phyloP scores from a whole-genome alignment of 441 rosid genomes.

The Croton laevigatus region DNA sequence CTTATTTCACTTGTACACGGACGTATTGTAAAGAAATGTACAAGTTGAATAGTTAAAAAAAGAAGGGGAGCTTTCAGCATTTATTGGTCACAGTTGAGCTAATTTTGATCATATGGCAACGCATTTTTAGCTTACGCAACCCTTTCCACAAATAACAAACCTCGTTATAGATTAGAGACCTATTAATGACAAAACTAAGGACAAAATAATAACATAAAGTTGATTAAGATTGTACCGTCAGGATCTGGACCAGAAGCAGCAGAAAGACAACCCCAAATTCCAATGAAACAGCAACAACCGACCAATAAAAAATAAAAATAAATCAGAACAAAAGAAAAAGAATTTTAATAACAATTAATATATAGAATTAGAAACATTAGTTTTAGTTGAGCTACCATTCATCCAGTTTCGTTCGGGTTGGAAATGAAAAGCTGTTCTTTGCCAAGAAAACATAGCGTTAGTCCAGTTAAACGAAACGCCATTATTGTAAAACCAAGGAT shows the following conservation, averaged over 20 bases:
- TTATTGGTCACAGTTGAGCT: not conserved
- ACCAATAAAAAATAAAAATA: not conserved
- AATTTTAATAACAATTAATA: not conserved
- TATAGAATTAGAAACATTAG: not conserved
- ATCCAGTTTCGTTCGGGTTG: conserved; percentile 93
- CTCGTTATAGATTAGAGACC: no score
- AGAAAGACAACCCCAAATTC: conserved; percentile 23
- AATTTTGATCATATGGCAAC: no score
- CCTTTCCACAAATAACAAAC: no score
- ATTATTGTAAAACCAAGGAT: conserved; percentile 30
- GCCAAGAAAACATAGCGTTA: conserved; percentile 69
- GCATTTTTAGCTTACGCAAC: no score
- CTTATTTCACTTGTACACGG: no score
- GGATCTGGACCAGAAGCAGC: conserved; percentile 57
- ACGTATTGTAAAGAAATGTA: no score
- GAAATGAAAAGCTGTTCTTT: conserved; percentile 82
- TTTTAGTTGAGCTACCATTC: conserved; percentile 58
- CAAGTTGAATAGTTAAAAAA: no score
- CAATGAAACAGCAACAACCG: conserved; percentile 9
- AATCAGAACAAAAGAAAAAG: conserved; percentile 18
- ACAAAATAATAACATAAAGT: not conserved
- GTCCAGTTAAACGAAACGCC: conserved; percentile 59
- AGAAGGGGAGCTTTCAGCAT: not conserved
- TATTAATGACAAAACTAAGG: not conserved
- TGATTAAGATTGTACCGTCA: conserved; percentile 46